These are phyloP conservation scores for Tetraselmis striata DNA, from an alignment of 139 green algal species.

Conservation along the genomic window DNA sequence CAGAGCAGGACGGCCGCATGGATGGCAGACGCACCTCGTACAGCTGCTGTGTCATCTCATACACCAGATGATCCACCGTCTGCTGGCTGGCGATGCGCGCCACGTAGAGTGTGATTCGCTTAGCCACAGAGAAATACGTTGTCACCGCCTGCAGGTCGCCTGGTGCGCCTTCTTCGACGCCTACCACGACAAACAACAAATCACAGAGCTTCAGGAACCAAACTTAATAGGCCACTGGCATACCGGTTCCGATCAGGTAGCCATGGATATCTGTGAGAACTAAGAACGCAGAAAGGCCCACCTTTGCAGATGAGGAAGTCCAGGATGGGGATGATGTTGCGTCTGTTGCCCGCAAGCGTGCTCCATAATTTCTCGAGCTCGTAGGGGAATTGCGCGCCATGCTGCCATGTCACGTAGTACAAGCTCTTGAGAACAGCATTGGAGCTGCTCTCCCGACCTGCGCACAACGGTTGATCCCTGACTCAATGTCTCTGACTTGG, in stretches of 20 bases:
- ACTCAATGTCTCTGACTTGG: constrained; percentile 63
- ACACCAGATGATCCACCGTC: constrained; percentile 80
- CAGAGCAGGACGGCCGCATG: no score
- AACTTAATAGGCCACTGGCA: no score
- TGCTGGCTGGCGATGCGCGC: constrained; percentile 65
- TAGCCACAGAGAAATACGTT: constrained; percentile 56
- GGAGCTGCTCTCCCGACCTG: constrained; percentile 56
- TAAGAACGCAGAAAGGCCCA: neutral
- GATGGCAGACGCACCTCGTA: constrained; percentile 19
- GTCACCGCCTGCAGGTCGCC: neutral
- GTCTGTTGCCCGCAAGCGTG: constrained; percentile 60
- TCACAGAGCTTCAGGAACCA: no score
- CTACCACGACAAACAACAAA: neutral
- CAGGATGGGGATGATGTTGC: constrained; percentile 80
- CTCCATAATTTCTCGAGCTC: constrained; percentile 78
- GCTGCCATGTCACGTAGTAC: constrained; percentile 72
- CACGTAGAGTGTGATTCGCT: constrained; percentile 79
- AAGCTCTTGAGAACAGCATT: constrained; percentile 54
- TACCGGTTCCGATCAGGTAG: no score
- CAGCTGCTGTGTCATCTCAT: constrained; percentile 47
- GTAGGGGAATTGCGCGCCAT: constrained; percentile 45
- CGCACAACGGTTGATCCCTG: constrained; percentile 27
- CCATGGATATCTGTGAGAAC: neutral
- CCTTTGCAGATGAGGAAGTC: constrained; percentile 74
- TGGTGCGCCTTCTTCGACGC: constrained; percentile 10